A percentile compares a stretch with the other conserved stretches of the same genome.
These are phyloP conservation scores for Tylopilus plumbeoviolaceoides DNA, from an alignment of 768 basidiomycete genomes.

Conservation along the genomic window DNA sequence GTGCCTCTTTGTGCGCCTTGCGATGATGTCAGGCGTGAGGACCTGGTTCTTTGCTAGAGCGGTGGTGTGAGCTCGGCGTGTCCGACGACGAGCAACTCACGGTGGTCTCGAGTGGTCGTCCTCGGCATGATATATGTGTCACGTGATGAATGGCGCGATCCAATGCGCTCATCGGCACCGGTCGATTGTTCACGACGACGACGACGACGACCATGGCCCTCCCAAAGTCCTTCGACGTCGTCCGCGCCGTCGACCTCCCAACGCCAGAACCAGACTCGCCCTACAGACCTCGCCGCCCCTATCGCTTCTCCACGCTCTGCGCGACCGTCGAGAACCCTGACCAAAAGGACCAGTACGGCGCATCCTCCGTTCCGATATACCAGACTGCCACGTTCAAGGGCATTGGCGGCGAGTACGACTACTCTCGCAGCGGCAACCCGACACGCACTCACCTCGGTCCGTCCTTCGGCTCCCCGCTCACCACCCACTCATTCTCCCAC, in stretches of 20 bases:
- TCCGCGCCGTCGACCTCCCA: slow-evolving; percentile 50
- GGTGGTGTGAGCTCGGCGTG: slow-evolving; percentile 8
- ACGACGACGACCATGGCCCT: slow-evolving; percentile 10
- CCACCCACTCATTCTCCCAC: slow-evolving; percentile 5
- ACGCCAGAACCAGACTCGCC: slow-evolving; percentile 85
- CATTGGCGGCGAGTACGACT: slow-evolving; percentile 84
- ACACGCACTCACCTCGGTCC: slow-evolving; percentile 91
- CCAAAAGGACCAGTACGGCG: slow-evolving; percentile 93
- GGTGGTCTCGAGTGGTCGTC: slow-evolving; percentile 16
- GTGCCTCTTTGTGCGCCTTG: slow-evolving; percentile 71
- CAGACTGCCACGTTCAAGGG: slow-evolving; percentile 99
- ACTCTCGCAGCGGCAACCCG: slow-evolving; percentile 93
- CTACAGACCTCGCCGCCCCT: slow-evolving; percentile 60
- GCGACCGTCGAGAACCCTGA: slow-evolving; percentile 89
- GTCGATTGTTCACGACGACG: neutral
- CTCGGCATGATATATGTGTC: slow-evolving; percentile 17
- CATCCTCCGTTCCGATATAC: slow-evolving; percentile 95
- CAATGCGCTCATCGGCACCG: too few species aligned
- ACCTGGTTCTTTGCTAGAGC: slow-evolving; percentile 24
- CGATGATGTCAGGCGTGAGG: slow-evolving; percentile 61
- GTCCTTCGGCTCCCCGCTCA: slow-evolving; percentile 14
- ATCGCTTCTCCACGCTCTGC: slow-evolving; percentile 86
- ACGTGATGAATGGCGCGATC: slow-evolving; percentile 23
- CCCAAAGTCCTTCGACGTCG: slow-evolving; percentile 7
- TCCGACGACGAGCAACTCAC: slow-evolving; percentile 31